Conservation (phyloP, 2,329 filamentous ascomycete species). For the Exophiala viscosa region DNA sequence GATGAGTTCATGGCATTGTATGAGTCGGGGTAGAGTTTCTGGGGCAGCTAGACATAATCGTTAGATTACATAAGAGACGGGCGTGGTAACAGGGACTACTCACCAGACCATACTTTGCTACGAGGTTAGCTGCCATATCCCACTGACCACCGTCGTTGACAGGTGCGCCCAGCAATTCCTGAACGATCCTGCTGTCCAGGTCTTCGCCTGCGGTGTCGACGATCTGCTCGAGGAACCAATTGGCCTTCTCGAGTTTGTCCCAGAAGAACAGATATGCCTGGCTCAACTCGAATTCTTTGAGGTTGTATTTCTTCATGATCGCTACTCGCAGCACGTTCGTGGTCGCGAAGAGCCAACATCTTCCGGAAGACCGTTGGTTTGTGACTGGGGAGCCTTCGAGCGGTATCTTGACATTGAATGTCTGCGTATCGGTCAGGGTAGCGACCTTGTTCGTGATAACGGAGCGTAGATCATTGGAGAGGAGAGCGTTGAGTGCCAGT, state of each 20-base stretch:
- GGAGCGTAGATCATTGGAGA: constrained; percentile 61
- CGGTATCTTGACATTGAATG: constrained; percentile 79
- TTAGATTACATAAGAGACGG: not conserved
- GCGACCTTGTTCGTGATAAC: constrained; percentile 63
- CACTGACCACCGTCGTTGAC: constrained; percentile 82
- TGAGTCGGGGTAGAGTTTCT: constrained; percentile 74
- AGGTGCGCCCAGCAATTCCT: constrained; percentile 63
- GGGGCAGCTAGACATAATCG: constrained; percentile 55
- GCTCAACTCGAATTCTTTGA: constrained; percentile 77
- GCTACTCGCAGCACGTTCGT: constrained; percentile 92
- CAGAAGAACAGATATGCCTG: constrained; percentile 88
- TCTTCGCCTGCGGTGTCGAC: constrained; percentile 69
- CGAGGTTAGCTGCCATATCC: constrained; percentile 87
- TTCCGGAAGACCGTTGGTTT: constrained; percentile 74
- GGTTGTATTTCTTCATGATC: constrained; percentile 75
- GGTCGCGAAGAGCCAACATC: constrained; percentile 88
- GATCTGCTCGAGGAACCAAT: constrained; percentile 82
- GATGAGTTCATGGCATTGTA: constrained; percentile 71
- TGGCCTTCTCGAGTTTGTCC: constrained; percentile 90
- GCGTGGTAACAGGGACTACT: not conserved
- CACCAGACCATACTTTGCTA: constrained; percentile 79
- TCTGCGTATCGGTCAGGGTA: constrained; percentile 66
- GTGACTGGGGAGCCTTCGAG: constrained; percentile 79
- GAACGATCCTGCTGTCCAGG: constrained; percentile 69
- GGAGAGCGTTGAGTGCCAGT: constrained; percentile 71